Percentiles rank a stretch among this genome's conserved stretches.
Evolutionary conservation across 352 stramenopile genomes (phyloP).

Genomic region (Phytopythium aichiense): DNA sequence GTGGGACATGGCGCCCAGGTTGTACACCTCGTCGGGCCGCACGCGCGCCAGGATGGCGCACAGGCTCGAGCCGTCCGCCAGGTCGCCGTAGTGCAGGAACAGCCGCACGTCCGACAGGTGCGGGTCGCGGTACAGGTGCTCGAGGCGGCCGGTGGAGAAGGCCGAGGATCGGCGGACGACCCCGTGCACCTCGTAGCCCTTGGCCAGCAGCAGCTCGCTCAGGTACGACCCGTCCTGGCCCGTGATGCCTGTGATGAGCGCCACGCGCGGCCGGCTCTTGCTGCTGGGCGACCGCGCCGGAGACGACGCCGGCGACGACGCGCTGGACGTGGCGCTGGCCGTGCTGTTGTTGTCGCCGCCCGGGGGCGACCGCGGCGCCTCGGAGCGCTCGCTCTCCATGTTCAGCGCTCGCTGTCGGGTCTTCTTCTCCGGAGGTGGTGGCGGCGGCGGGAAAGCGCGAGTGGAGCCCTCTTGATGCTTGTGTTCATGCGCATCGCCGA

Average conservation of each 20-base stretch:
- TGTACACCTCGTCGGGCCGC: conserved; percentile 98
- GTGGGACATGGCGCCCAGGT: conserved; percentile 98
- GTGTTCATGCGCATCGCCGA: background rate
- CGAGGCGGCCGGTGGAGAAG: conserved; percentile 98
- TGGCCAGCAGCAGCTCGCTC: conserved; percentile 95
- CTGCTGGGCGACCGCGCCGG: background rate
- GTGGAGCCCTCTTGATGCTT: background rate
- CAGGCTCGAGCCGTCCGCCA: conserved; percentile 97
- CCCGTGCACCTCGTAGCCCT: conserved; percentile 94
- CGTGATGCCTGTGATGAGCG: conserved; percentile 98
- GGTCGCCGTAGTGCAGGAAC: conserved; percentile 98
- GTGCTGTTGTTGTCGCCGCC: background rate
- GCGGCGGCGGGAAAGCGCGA: background rate
- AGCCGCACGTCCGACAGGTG: conserved; percentile 93
- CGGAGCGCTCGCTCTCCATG: background rate
- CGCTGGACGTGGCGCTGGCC: background rate
- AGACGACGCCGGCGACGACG: background rate
- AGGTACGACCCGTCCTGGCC: conserved; percentile 99
- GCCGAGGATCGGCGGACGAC: conserved; percentile 97
- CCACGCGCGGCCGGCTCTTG: conserved; percentile 34
- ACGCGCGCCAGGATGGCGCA: conserved; percentile 95
- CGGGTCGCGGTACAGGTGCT: conserved; percentile 96
- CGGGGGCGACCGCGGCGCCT: background rate
- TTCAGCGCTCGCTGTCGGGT: background rate
- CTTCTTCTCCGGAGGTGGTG: background rate